Evolutionary conservation across 1,139 yeast species (phyloP).

Genomic region (Yamadazyma jaroonii): DNA sequence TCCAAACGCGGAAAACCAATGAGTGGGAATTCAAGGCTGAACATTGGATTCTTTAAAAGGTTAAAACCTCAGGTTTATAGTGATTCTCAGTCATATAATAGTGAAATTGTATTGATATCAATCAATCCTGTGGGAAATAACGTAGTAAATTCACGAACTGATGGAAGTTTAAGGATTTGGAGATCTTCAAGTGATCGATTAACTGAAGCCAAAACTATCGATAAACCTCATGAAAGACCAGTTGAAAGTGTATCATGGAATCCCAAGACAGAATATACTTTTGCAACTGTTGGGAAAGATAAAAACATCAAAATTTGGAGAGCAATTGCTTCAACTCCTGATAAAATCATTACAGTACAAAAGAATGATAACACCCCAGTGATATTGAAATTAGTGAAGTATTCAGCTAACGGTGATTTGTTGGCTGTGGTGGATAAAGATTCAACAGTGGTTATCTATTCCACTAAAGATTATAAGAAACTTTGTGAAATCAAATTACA

Average conservation of each 20-base stretch:
- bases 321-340: constrained; percentile 33
- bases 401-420: constrained; percentile 53
- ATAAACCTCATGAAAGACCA: constrained; percentile 43
- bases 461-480: constrained; percentile 24
- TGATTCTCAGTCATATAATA: constrained; percentile 24
- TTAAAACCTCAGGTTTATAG: constrained; percentile 24
- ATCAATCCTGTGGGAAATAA: constrained; percentile 43
- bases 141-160: constrained; percentile 46
- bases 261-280: constrained; percentile 47
- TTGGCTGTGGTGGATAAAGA: constrained; percentile 48
- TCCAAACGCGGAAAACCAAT: background rate
- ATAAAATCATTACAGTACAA: constrained; percentile 31
- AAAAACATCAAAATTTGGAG: constrained; percentile 58
- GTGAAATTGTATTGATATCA: constrained; percentile 32
- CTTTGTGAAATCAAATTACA: constrained; percentile 21
- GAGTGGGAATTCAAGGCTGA: background rate
- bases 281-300: constrained; percentile 63
- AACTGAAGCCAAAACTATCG: constrained; percentile 36
- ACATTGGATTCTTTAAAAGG: constrained; percentile 20
- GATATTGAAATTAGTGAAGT: constrained; percentile 35
- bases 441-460: constrained; percentile 24
- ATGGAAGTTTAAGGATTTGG: constrained; percentile 46
- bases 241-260: constrained; percentile 60
- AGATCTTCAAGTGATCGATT: constrained; percentile 27
- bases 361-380: constrained; percentile 12